Base-by-base conservation (phyloP, 164 flowering plant genomes). In the Kalanchoe fedtschenkoi region DNA sequence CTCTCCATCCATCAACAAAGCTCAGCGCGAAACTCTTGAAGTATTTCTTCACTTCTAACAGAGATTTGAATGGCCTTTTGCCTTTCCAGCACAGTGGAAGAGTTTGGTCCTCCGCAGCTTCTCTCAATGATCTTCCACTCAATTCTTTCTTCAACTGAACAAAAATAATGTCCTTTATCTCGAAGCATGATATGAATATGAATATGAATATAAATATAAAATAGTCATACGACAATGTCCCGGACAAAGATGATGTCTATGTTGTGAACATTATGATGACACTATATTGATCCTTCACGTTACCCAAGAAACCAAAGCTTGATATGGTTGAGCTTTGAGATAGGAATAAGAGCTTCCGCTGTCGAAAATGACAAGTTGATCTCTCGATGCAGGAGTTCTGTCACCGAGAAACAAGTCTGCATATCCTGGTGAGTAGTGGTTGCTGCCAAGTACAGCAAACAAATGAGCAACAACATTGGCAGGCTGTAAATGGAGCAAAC, bases 261-360 rank as follows among this genome's bases (percentile, higher is more conserved):
- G 14, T n/a, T 13, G 1, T 0, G 16, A 29, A 61, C 6, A 5
- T 13, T 42, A 6, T 8, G 51, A 10, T 16, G 30, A 32, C 4
- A 39, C 1, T 30, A 1, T 15, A n/a, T 60, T 19, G 44, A 30
- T 22, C 54, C 41, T 58, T 37, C 1, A 75, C 93, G n/a, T 76
- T 64, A 92, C 97, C 68, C 59, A 69, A 46, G 71, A 68, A 38
- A 79, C 56, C n/a, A 90, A 57, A 34, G 77, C 73, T 35, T 81
- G 69, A 73, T 93, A 93, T 41, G 88, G 83, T 66, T 62, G 77
- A 35, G 82, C 74, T 66, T 60, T 71, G 22, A 93, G 72, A 76
- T 93, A 93, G 1, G 87, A 81, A 72, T 81, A 93, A 59, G 99
- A 82, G 75, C 93, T 87, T 60, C 99, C 97, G 64, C 90, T 95